Evolutionary conservation across 2,329 filamentous ascomycete genomes (phyloP), one percentile per base, ranked within the genome.

Genomic region (Thermoascus crustaceus): DNA sequence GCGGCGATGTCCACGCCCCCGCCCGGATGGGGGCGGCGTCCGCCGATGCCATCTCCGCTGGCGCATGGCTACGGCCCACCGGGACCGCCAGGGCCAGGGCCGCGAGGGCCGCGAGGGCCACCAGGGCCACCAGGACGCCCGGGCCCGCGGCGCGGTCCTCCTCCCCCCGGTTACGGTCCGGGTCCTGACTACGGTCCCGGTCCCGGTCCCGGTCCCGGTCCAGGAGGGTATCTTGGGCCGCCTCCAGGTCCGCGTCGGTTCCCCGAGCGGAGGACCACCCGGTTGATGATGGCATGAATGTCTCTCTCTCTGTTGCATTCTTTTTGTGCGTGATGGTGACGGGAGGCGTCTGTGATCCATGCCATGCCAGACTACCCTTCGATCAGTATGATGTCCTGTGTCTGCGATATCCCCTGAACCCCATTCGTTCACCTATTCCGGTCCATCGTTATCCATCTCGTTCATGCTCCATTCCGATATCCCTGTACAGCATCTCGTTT

Each of bases 181-280:
- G 35, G 40, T 23, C 40, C 40, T 30, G 35, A 43, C 16, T 41
- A 45, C 26, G 20, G 38, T 31, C 34, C 51, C 33, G 33, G 40
- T 7, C 48, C 52, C 10, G 45, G 43, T n/a, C n/a, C n/a, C 20
- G 49, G 51, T 41, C 40, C 45, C 43, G 42, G 45, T 32, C 37
- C 48, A 38, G 44, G 49, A 40, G 40, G 49, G 44, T 39, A 42
- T 10, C 42, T 38, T 4, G 43, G 51, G 11, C 43, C 52, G 17
- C 50, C 56, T 17, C 46, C 50, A 3, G 45, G 53, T 14, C 51
- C 57, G 13, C 54, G 61, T 30, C 61, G 63, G 18, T 68, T 67
- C 51, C 67, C 67, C 1, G 67, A 70, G 50, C 58, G 67, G 42
- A 58, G 67, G 45, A 69, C 65, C 6, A 71, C 67, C 39, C 61